These are phyloP conservation scores for Tulasnella sp. DNA, from an alignment of 768 basidiomycete genomes.

Conservation along the genomic window DNA sequence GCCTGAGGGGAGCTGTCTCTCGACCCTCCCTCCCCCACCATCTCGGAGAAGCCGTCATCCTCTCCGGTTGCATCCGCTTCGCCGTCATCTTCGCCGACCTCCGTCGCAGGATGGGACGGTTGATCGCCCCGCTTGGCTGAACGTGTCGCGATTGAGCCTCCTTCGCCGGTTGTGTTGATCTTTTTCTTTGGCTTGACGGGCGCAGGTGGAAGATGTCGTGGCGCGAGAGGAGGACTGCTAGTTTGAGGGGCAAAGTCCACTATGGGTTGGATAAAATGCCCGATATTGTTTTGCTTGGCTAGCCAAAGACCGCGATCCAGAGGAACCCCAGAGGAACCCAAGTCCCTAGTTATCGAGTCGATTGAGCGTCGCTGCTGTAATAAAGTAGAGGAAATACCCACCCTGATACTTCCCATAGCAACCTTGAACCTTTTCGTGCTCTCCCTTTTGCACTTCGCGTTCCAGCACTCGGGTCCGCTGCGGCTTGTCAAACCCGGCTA, in stretches of 20 bases:
- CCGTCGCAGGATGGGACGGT: no score
- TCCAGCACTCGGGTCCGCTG: constrained; percentile 96
- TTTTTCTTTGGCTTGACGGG: constrained; percentile 42
- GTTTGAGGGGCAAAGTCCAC: constrained; percentile 89
- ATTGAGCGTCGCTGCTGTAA: not conserved
- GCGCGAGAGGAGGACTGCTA: constrained; percentile 84
- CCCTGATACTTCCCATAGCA: constrained; percentile 99
- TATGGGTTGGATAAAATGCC: constrained; percentile 81
- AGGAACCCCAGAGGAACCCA: constrained; percentile 99
- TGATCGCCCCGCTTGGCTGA: no score
- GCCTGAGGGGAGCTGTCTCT: no score
- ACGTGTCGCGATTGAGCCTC: no score
- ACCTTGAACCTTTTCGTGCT: constrained; percentile 98
- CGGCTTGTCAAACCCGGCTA: constrained; percentile 98
- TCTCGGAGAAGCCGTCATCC: constrained; percentile 11
- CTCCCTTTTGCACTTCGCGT: constrained; percentile 96
- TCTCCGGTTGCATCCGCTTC: constrained; percentile 19
- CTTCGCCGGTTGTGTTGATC: constrained; percentile 19
- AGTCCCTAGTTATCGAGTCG: constrained; percentile 57
- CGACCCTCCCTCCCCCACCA: constrained; percentile 1
- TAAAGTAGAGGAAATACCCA: constrained; percentile 38
- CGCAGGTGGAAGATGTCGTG: constrained; percentile 89
- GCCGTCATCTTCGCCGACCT: no score
- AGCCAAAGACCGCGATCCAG: constrained; percentile 78
- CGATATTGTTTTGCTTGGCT: constrained; percentile 91